Evolutionary conservation across 2,329 filamentous ascomycete species (phyloP), one percentile per base, ranked within the genome.

Genomic region (Tricladium varicosporioides): DNA sequence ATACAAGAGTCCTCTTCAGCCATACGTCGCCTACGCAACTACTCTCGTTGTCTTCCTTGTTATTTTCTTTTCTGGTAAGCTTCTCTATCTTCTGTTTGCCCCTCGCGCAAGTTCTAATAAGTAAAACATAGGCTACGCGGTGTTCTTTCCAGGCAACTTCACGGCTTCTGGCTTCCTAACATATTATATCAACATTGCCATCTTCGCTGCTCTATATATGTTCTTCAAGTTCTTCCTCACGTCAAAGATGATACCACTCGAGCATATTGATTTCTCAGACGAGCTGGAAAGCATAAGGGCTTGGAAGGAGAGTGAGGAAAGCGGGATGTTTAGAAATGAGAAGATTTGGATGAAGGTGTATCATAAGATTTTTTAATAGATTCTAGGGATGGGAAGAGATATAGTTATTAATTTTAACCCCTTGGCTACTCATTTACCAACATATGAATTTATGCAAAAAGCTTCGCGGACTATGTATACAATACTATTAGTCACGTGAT

Each of bases 141-240:
- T 88, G 13, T 92, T 93, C 69, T 87, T 87, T 69, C 82, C 84
- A 0, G 74, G 77, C 7, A 76, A 85, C 27, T 93, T 85, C 81
- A 80, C 77, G 14, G 80, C 79, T 0, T 76, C 78, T 5, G 77
- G 78, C 64, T 94, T 94, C 66, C 58, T 87, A n/a, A 81, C 82
- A 0, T 78, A 73, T 65, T 91, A 86, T 65, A 77, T 89, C 66
- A 87, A 80, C 78, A 74, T 87, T 0, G 85, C 78, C 47, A 81
- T 79, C 63, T 88, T 89, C 70, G 62, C 84, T 1, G 71, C 75
- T 0, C 74, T 88, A 0, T 89, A 87, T 57, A 54, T 79, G 4
- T 82, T 79, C 9, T 84, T 87, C 74, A 88, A 87, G 60, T 45
- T 74, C 27, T 51, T 70, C 8, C 72, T 65, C 45, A 65, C 69